Percentiles rank a stretch among this genome's conserved stretches.
Evolutionary conservation across 345 rosid species (phyloP).

Genomic region (Litchi chinensis): DNA sequence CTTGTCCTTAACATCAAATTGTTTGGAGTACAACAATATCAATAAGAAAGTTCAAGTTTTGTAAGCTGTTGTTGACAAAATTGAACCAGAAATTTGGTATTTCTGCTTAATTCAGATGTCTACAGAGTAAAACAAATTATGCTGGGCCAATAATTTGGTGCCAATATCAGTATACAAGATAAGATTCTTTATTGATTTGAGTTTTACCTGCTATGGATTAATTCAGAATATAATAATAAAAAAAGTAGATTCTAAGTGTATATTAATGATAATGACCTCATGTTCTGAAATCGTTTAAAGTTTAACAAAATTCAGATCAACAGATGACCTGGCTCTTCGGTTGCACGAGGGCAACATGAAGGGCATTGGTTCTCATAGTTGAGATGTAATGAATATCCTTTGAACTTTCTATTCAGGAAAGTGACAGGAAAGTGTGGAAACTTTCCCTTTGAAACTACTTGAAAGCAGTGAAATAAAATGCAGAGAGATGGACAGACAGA

Average conservation of each 20-base stretch:
- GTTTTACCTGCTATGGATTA: neutral
- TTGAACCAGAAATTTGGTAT: too few relatives aligned
- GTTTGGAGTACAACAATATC: too few relatives aligned
- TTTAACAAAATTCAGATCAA: neutral
- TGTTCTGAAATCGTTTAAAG: neutral
- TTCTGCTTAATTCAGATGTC: too few relatives aligned
- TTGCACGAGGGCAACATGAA: neutral
- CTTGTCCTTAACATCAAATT: too few relatives aligned
- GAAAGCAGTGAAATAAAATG: conserved; percentile 10
- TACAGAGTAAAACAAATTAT: too few relatives aligned
- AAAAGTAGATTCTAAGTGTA: neutral
- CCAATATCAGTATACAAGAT: neutral
- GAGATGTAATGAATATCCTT: neutral
- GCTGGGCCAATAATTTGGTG: too few relatives aligned
- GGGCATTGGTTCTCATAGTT: neutral
- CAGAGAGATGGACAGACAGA: conserved; percentile 27
- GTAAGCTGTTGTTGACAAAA: too few relatives aligned
- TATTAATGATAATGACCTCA: neutral
- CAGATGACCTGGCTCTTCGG: neutral
- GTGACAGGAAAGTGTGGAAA: conserved; percentile 13
- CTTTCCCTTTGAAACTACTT: conserved; percentile 17
- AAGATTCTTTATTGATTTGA: neutral
- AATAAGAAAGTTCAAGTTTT: too few relatives aligned
- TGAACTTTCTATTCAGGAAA: neutral
- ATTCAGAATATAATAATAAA: too few relatives aligned